Evolutionary conservation across 257 asterid species (phyloP), one percentile per base, ranked within the genome.

Genomic region (Scutellaria minor): DNA sequence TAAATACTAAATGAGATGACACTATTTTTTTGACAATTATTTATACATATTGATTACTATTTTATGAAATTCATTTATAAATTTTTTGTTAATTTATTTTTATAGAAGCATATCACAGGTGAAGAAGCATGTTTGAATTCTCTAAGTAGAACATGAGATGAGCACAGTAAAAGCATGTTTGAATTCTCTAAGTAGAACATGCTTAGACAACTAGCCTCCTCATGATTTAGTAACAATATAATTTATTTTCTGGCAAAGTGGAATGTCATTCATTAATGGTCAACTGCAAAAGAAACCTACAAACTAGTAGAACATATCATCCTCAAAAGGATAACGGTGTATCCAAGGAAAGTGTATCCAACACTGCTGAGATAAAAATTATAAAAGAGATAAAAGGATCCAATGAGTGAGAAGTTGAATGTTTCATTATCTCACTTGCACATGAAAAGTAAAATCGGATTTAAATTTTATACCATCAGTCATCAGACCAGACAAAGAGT

Each of bases 101-200:
- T 24, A 24, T 24, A 24, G 27, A 24, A 24, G 57, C 47, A 60
- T 18, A 66, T 77, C 45, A 50, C 47, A 72, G 13, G 39, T 64
- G 68, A 67, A 46, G 39, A 40, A 42, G 20, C 64, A 45, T 37
- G n/a, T 31, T 27, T 20, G 60, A 52, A 37, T 56, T 60, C 68
- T 41, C 53, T 44, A 73, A 73, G 66, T 37, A 54, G 42, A 53
- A 37, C 44, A 63, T 48, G 54, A 24, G 22, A 48, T 55, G 63
- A 48, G 65, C 74, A 57, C 24, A 50, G 53, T 53, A 58, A 67
- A 67, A 31, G 57, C 64, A 45, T 37, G n/a, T 31, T 27, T 20
- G 60, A 52, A 37, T 56, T 60, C 60, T 41, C 53, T 44, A 73
- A 73, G 66, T 37, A 54, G 42, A 53, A 37, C 44, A 63, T 48